phyloP scores from a whole-genome alignment of 768 basidiomycete species.

The Postia placenta region DNA sequence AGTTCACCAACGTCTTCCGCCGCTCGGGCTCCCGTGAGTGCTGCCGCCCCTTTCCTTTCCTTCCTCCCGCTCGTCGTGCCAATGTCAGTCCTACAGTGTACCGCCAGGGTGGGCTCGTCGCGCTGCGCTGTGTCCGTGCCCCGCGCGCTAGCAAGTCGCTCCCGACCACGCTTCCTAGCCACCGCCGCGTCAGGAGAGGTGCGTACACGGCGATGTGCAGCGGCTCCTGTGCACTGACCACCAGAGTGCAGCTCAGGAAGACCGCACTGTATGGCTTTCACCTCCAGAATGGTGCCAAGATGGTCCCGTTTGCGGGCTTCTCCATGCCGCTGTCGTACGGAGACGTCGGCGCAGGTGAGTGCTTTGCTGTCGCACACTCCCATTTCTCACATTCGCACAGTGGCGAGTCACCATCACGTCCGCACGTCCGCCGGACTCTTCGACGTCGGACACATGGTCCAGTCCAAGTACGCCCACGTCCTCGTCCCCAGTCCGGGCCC shows the following conservation, averaged over 20 bases:
- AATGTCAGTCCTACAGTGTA: conserved; percentile 2
- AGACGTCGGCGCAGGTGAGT: conserved; percentile 69
- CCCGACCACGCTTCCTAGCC: conserved; percentile 5
- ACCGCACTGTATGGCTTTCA: conserved; percentile 92
- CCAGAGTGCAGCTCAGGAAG: conserved; percentile 35
- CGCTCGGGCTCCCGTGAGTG: conserved; percentile 1
- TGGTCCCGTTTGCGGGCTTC: conserved; percentile 96
- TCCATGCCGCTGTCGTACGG: conserved; percentile 91
- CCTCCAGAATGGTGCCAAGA: conserved; percentile 74
- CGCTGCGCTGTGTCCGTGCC: background rate
- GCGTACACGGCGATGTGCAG: background rate
- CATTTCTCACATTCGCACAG: conserved; percentile 31
- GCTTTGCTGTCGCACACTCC: conserved; percentile 5
- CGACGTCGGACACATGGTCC: conserved; percentile 99
- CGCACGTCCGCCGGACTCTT: conserved; percentile 81
- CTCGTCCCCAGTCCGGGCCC: no score
- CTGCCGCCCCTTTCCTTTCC: background rate
- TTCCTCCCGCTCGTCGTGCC: background rate
- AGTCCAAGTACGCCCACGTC: conserved; percentile 72
- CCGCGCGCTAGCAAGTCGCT: background rate
- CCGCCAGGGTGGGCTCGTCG: background rate
- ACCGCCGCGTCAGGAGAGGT: conserved; percentile 2
- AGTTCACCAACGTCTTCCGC: background rate
- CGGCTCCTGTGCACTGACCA: background rate
- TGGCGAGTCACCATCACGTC: conserved; percentile 86